Conservation (phyloP, 176 grass and related monocot genomes). For the Musa beccarii region DNA sequence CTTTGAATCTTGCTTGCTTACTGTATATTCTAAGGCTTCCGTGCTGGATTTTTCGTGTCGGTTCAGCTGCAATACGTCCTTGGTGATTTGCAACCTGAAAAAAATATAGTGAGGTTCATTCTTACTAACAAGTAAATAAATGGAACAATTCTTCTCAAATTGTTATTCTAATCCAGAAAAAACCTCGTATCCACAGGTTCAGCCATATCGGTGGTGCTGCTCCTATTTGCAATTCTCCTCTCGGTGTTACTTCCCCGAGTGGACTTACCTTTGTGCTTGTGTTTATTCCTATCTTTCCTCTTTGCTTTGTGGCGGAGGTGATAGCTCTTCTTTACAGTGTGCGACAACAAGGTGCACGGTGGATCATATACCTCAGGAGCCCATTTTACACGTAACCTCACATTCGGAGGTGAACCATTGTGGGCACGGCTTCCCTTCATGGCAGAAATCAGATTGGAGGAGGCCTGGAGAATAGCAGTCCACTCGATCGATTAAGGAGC, state of each 20-base stretch:
- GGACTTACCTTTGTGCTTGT: conserved; percentile 41
- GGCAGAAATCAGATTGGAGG: conserved; percentile 39
- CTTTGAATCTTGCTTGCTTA: conserved; percentile 40
- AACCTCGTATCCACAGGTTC: conserved; percentile 28
- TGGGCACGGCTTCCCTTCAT: conserved; percentile 52
- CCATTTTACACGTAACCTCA: conserved; percentile 45
- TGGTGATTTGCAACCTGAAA: conserved; percentile 6
- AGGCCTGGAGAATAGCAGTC: background rate
- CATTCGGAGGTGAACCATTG: conserved; percentile 27
- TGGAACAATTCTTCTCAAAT: background rate
- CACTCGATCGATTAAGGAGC: background rate
- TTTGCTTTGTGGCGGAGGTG: conserved; percentile 31
- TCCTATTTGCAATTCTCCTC: conserved; percentile 28
- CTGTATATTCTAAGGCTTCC: conserved; percentile 33
- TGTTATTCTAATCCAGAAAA: conserved; percentile 6
- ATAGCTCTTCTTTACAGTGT: conserved; percentile 41
- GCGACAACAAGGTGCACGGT: conserved; percentile 45
- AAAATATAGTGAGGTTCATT: background rate
- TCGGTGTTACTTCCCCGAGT: conserved; percentile 1
- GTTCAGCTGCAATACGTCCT: background rate
- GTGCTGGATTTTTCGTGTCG: conserved; percentile 13
- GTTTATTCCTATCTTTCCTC: conserved; percentile 47
- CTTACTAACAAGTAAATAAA: background rate
- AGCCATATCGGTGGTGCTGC: conserved; percentile 10
- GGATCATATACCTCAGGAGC: conserved; percentile 61